Evolutionary conservation across 352 stramenopile genomes (phyloP).

Genomic region (Phytophthora sp.): DNA sequence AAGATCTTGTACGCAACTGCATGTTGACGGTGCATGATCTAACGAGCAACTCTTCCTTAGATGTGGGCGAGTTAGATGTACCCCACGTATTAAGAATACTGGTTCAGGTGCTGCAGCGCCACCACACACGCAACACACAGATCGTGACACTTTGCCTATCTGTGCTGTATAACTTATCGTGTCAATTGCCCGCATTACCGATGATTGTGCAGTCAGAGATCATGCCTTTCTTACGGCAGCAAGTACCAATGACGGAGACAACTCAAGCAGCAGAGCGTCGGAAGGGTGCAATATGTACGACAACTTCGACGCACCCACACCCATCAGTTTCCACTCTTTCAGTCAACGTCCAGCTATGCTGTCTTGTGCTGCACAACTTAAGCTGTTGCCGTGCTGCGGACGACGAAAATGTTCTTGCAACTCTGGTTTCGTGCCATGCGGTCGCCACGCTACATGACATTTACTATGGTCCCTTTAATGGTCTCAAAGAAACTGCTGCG

Average conservation of each 20-base stretch:
- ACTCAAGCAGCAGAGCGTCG: slow-evolving; percentile 17
- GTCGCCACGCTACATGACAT: slow-evolving; percentile 58
- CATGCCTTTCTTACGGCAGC: slow-evolving; percentile 57
- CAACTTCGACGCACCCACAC: background rate
- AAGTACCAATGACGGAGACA: slow-evolving; percentile 35
- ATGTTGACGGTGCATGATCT: slow-evolving; percentile 80
- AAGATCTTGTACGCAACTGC: slow-evolving; percentile 76
- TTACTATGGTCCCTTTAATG: slow-evolving; percentile 45
- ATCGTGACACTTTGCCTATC: slow-evolving; percentile 72
- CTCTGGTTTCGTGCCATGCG: slow-evolving; percentile 53
- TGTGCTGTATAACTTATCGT: slow-evolving; percentile 82
- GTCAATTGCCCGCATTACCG: slow-evolving; percentile 47
- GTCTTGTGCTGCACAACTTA: slow-evolving; percentile 77
- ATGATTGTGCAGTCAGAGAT: slow-evolving; percentile 62
- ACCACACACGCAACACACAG: slow-evolving; percentile 52
- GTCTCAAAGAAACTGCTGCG: slow-evolving; percentile 62
- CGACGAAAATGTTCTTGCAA: slow-evolving; percentile 39
- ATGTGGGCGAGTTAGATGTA: slow-evolving; percentile 62
- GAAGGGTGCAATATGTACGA: background rate
- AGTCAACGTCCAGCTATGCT: slow-evolving; percentile 55
- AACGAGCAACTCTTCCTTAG: slow-evolving; percentile 61
- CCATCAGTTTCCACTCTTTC: slow-evolving; percentile 6
- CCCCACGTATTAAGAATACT: slow-evolving; percentile 71
- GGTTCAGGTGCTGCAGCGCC: slow-evolving; percentile 64
- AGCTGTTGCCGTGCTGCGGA: slow-evolving; percentile 45